Evolutionary conservation across 1,284 basidiomycete species (phyloP), one percentile per base, ranked within the genome.

Genomic region (Sporisorium scitamineum): DNA sequence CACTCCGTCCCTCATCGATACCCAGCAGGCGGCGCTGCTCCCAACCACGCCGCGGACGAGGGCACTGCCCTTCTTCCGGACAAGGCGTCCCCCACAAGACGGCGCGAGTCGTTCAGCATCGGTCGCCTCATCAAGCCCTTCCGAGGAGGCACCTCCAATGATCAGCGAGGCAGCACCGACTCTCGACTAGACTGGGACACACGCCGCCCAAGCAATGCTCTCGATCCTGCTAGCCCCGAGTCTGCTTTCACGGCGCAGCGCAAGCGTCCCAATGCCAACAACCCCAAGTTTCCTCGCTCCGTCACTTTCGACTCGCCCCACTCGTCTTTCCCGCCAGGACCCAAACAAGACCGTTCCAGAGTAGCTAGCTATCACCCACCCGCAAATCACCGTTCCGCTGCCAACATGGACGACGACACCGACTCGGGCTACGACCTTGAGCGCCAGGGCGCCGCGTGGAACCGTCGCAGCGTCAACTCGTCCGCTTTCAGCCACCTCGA

Each of bases 401-500:
- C 24, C 48, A 54, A 37, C 37, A 60, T 62, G 60, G 61, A 76
- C 37, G 62, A 65, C 29, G 62, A 57, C 22, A 50, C 39, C 42
- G 70, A 73, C 32, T 61, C 65, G n/a, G 60, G 56, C 60, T 66
- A 60, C 61, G 74, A 76, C 42, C 26, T 76, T n/a, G 74, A 76
- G 50, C 61, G 74, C 6, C 74, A 73, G 16, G 61, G 54, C 48
- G 26, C 59, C 11, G 65, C 54, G 2, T 66, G 54, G 61, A 62
- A 48, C 29, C 61, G 64, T 44, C 65, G 60, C 48, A 62, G 69
- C 41, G 54, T 68, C 61, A 76, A 72, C 45, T 66, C 66, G 27
- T 76, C 74, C 31, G 74, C 78, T 11, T 81, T 80, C 61, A 81
- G 80, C 61, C 57, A 70, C 26, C 72, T 84, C n/a, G 80, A 84